Evolutionary conservation across 345 rosid species (phyloP).

Genomic region (Raphanus raphanistrum): DNA sequence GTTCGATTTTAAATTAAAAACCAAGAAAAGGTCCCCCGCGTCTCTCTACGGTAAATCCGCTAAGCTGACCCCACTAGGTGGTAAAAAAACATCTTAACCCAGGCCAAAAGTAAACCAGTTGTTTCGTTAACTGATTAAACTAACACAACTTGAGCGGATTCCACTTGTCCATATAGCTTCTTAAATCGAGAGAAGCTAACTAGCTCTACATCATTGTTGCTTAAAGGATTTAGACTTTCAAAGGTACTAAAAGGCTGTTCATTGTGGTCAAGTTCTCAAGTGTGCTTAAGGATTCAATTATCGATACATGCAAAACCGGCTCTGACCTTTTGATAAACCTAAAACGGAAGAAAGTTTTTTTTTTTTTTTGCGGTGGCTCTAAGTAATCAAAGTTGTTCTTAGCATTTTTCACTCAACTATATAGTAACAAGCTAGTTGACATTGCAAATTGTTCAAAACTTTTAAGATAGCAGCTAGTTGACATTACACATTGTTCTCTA

Average conservation of each 20-base stretch:
- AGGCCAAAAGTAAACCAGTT: background rate
- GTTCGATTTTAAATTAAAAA: background rate
- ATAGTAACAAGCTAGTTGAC: background rate
- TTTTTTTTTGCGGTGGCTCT: background rate
- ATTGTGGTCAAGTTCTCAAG: background rate
- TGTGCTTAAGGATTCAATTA: conserved; percentile 7
- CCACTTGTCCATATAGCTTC: background rate
- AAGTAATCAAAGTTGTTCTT: background rate
- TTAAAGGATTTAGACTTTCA: conserved; percentile 14
- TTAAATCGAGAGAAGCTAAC: conserved; percentile 6
- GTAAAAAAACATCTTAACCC: background rate
- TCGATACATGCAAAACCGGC: conserved; percentile 1
- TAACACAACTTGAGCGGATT: background rate
- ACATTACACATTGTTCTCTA: background rate
- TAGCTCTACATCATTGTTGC: background rate
- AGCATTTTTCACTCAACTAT: background rate
- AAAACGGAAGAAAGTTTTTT: background rate
- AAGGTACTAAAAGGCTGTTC: conserved; percentile 20
- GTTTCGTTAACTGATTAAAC: background rate
- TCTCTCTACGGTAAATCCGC: conserved; percentile 30
- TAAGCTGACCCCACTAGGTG: background rate
- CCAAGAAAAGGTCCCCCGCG: conserved; percentile 6
- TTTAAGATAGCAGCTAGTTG: background rate
- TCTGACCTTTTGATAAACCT: conserved; percentile 30
- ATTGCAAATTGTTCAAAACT: background rate